Conservation (phyloP, 768 basidiomycete species). For the Pleurotus djamor region DNA sequence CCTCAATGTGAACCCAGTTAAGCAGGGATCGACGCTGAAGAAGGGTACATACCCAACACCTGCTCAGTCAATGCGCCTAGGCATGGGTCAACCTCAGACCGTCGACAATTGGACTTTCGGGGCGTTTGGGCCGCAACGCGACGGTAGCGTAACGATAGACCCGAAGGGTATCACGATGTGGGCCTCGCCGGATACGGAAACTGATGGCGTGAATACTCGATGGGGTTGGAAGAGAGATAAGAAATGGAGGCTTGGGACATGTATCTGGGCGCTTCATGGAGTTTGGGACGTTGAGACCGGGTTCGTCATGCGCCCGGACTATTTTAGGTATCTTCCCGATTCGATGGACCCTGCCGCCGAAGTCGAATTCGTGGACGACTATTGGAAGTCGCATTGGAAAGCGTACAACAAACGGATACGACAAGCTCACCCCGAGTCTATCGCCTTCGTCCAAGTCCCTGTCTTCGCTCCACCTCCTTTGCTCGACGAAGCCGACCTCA, state of each 20-base stretch:
- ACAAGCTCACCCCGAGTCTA: conserved; percentile 71
- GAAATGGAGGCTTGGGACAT: conserved; percentile 72
- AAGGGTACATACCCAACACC: conserved; percentile 90
- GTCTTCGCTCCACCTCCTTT: conserved; percentile 82
- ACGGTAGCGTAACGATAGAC: conserved; percentile 79
- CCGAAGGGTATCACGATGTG: conserved; percentile 81
- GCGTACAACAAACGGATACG: conserved; percentile 60
- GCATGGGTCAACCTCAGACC: conserved; percentile 82
- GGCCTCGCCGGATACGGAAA: conserved; percentile 54
- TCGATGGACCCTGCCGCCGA: conserved; percentile 27
- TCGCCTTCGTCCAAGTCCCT: conserved; percentile 89
- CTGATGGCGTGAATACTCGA: conserved; percentile 51
- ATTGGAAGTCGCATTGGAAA: conserved; percentile 74
- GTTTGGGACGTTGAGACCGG: conserved; percentile 84
- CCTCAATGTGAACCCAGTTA: conserved; percentile 58
- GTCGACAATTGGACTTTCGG: conserved; percentile 85
- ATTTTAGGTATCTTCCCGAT: conserved; percentile 59
- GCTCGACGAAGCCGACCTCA: conserved; percentile 50
- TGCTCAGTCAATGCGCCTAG: conserved; percentile 78
- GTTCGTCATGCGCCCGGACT: conserved; percentile 64
- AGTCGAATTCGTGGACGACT: conserved; percentile 74
- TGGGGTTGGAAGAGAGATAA: conserved; percentile 86
- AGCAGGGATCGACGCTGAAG: conserved; percentile 72
- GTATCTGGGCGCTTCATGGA: conserved; percentile 86
- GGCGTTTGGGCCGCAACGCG: conserved; percentile 68